Evolutionary conservation across 2,329 filamentous ascomycete genomes (phyloP).

Genomic region (Neophaeococcomyces mojaviensis): DNA sequence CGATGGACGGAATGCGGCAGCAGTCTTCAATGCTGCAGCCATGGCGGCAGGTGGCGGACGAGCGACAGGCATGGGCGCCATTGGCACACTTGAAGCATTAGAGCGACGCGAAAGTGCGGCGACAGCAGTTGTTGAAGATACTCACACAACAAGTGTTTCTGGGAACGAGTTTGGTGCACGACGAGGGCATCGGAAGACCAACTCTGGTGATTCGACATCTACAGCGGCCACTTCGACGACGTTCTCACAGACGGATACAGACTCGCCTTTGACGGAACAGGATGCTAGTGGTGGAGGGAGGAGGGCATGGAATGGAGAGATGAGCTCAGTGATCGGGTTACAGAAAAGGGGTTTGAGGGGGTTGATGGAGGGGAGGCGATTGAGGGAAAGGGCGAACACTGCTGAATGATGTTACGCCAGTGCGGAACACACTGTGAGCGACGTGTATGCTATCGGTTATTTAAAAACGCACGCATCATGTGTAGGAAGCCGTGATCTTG

Average conservation of each 20-base stretch:
- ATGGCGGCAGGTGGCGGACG: slow-evolving; percentile 94
- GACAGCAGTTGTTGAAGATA: slow-evolving; percentile 10
- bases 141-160: background rate
- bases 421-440: background rate
- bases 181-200: slow-evolving; percentile 20
- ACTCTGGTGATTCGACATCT: slow-evolving; percentile 18
- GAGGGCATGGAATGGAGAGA: slow-evolving; percentile 57
- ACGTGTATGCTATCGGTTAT: too few species aligned
- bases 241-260: slow-evolving; percentile 20
- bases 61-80: slow-evolving; percentile 43
- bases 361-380: slow-evolving; percentile 84
- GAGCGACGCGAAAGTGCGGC: slow-evolving; percentile 27
- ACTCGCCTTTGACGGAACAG: slow-evolving; percentile 10
- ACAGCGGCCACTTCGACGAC: slow-evolving; percentile 22
- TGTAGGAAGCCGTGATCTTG: too few species aligned
- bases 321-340: slow-evolving; percentile 80
- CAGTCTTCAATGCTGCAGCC: slow-evolving; percentile 94
- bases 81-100: slow-evolving; percentile 34
- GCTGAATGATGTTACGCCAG: background rate
- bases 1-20: slow-evolving; percentile 88
- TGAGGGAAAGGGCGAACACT: slow-evolving; percentile 53
- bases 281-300: slow-evolving; percentile 6
- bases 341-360: slow-evolving; percentile 90
- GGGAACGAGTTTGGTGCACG: slow-evolving; percentile 4
- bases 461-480: too few species aligned